Evolutionary conservation across 1,139 yeast species (phyloP).

Genomic region (Magnusiomyces fungicola): DNA sequence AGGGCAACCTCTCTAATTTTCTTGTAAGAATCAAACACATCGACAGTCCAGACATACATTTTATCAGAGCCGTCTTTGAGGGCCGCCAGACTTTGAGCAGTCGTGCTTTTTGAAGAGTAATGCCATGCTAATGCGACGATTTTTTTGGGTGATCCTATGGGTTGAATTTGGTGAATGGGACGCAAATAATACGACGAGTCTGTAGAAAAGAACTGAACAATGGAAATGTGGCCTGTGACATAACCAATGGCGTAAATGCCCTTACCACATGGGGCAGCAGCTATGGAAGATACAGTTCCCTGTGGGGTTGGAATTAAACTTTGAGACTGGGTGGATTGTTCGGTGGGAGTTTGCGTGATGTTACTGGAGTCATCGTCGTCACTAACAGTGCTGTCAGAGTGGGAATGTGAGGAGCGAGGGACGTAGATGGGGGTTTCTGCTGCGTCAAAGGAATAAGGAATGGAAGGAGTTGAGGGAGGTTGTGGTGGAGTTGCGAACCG

Average conservation of each 20-base stretch:
- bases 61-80: conserved; percentile 12
- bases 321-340: not conserved
- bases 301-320: no score
- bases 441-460: not conserved
- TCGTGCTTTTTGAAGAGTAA: conserved; percentile 11
- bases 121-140: conserved; percentile 14
- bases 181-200: not conserved
- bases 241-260: conserved; percentile 15
- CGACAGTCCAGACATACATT: conserved; percentile 13
- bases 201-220: conserved; percentile 6
- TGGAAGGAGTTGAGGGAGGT: conserved; percentile 1
- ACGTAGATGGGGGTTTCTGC: no score
- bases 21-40: conserved; percentile 7
- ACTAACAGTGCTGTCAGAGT: no score
- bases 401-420: conserved; percentile 1
- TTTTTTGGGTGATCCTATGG: conserved; percentile 9
- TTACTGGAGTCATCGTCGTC: not conserved
- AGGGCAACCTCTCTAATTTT: conserved; percentile 14
- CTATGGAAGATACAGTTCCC: conserved; percentile 13
- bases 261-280: conserved; percentile 16
- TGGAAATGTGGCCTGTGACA: conserved; percentile 13
- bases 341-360: not conserved
- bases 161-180: conserved; percentile 2
- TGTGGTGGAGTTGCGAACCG: not conserved
- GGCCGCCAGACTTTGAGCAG: conserved; percentile 13